Base-by-base conservation (phyloP, 768 basidiomycete genomes). In the Cystoderma amianthinum region DNA sequence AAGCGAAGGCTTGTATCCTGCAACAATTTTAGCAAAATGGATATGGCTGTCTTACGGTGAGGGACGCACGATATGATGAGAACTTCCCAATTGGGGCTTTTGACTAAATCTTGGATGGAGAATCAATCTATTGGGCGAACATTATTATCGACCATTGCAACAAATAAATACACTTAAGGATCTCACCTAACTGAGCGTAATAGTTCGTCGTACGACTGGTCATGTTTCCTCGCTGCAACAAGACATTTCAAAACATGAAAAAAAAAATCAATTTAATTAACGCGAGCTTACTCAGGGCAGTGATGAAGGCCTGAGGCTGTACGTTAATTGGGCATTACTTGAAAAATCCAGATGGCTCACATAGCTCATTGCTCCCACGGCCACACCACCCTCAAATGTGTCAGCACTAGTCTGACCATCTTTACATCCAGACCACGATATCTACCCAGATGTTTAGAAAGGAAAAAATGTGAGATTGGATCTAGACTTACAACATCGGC, bases 351-450 rank as follows among this genome's bases (percentile, higher is more conserved):
- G 21, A 12, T 16, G 21, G 63, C 82, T 37, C 53, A 85, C 85
- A 60, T 82, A 71, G 57, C 83, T 85, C 81, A 88, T 88, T 2
- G 85, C 86, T 2, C 86, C 86, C 5, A 83, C 79, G 0, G 85
- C 80, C 3, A 74, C 64, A 16, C 81, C 82, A 17, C 67, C 69
- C 19, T 72, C 64, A 38, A 75, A 74, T 1, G 83, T 83, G 53
- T 87, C 85, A 0, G 82, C 80, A 52, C 84, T 87, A 0, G 75
- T 85, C 57, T 85, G 76, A 23, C 69, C 70, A 55, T 88, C 86
- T 39, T 75, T 68, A 51, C 85, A 85, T 16, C 76, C 83, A 13
- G 83, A 78, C 58, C 78, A 85, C 1, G 80, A 82, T 39, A 88
- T 81, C 78, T 84, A n/a, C n/a, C n/a, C n/a, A n/a, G n/a, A n/a